phyloP scores from a whole-genome alignment of 139 green algal genomes.

The Chlamydomonas eustigma region DNA sequence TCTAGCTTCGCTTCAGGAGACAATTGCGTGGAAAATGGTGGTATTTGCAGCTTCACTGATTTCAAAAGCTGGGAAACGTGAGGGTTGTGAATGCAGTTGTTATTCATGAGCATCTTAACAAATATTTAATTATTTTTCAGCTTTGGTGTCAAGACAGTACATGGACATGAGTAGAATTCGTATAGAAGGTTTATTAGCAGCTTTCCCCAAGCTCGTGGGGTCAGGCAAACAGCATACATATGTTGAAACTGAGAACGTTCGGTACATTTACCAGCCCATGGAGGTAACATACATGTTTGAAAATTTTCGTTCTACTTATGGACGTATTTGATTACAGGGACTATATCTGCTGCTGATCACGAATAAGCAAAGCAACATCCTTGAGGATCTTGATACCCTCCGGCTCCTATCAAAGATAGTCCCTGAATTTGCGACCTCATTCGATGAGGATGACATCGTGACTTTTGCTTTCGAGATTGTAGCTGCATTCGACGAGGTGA shows the following conservation, averaged over 20 bases:
- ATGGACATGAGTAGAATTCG: conserved; percentile 96
- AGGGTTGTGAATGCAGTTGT: too few species aligned
- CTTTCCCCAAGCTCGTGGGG: conserved; percentile 97
- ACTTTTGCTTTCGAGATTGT: conserved; percentile 93
- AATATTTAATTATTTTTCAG: conserved; percentile 50
- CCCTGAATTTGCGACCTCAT: conserved; percentile 68
- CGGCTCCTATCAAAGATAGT: conserved; percentile 94
- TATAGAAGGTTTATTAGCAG: conserved; percentile 96
- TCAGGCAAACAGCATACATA: conserved; percentile 97
- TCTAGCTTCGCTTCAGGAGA: too few species aligned
- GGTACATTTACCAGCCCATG: conserved; percentile 98
- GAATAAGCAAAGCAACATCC: conserved; percentile 97
- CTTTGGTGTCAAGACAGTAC: conserved; percentile 95
- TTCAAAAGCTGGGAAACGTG: conserved; percentile 90
- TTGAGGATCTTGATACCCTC: conserved; percentile 98
- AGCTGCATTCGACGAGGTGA: conserved; percentile 99
- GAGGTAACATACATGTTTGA: conserved; percentile 70
- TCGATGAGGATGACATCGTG: conserved; percentile 86
- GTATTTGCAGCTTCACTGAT: conserved; percentile 87
- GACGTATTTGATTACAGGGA: conserved; percentile 45
- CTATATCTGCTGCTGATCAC: conserved; percentile 98
- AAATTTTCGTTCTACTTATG: neutral
- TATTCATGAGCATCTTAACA: neutral
- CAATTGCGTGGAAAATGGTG: conserved; percentile 77
- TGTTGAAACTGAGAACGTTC: conserved; percentile 98